Evolutionary conservation across 108 stramenopile species (phyloP), one percentile per base, ranked within the genome.

Genomic region (Aurantiochytrium sp.): DNA sequence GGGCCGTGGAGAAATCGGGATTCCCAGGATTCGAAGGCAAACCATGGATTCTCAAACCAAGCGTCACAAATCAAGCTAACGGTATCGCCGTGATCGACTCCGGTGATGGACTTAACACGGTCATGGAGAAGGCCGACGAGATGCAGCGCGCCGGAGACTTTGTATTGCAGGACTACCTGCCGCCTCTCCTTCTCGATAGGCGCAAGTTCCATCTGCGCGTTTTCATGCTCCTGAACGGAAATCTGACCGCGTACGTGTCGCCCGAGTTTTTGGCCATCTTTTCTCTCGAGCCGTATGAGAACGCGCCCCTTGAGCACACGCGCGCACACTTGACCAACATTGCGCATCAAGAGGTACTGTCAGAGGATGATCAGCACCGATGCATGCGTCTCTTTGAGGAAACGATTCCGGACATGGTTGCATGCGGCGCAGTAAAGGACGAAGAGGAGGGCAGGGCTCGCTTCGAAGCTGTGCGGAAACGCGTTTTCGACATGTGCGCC

Each of bases 91-190:
- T 83, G 49, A 45, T 83, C n/a, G 51, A 53, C 76, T 53, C 49
- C 10, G 25, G 16, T 12, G 45, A 47, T 6, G 6, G 14, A 12
- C 76, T 83, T 8, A 43, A 45, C 49, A 4, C 44, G 25, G 76
- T 25, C 49, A 25, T 83, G 6, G 76, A 6, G 19, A 83, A 83
- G 51, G 76, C 76, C 8, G 76, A 83, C 28, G 76, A 83, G 25
- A 83, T 83, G 76, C 76, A 83, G 76, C 45, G 76, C n/a, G 76
- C 76, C 4, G 76, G 76, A 16, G 76, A 83, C 51, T 83, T 83
- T 83, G 76, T 83, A n/a, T 25, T 83, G 2, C 76, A 83, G 5
- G 16, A 83, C 45, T 83, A 83, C 51, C 51, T 83, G 49, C 45
- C 45, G 28, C 76, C 76, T 47, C 76, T 83, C 6, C 76, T 83